Evolutionary conservation across 257 asterid species (phyloP).

Genomic region (Solanum medicagineum): DNA sequence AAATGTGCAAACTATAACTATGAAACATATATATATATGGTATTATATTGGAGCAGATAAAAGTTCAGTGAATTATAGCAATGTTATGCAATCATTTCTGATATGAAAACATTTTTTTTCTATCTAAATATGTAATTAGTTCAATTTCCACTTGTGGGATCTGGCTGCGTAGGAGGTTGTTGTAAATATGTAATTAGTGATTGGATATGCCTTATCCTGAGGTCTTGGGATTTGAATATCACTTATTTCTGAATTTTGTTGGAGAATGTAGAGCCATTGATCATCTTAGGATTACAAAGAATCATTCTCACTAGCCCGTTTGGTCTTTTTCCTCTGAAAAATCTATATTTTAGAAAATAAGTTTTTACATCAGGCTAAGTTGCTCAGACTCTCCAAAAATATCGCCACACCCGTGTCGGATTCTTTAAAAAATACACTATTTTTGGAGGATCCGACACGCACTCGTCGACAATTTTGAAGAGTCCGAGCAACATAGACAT

Average conservation of each 20-base stretch:
- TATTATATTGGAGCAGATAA: not conserved
- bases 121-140: not conserved
- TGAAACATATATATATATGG: not conserved
- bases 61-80: not conserved
- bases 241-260: not conserved
- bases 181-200: not conserved
- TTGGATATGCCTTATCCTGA: not conserved
- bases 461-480: too few relatives aligned
- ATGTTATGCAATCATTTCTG: not conserved
- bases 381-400: too few relatives aligned
- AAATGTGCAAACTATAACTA: not conserved
- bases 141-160: not conserved
- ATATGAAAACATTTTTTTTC: not conserved
- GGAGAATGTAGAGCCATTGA: not conserved
- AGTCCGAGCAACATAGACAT: too few relatives aligned
- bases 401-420: too few relatives aligned
- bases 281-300: not conserved
- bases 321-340: not conserved
- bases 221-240: not conserved
- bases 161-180: not conserved
- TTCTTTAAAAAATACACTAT: too few relatives aligned
- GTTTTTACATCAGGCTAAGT: not conserved
- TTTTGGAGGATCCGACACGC: too few relatives aligned
- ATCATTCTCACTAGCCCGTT: not conserved
- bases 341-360: not conserved